Conservation (phyloP, 345 rosid species). For the Brassica rapa region DNA sequence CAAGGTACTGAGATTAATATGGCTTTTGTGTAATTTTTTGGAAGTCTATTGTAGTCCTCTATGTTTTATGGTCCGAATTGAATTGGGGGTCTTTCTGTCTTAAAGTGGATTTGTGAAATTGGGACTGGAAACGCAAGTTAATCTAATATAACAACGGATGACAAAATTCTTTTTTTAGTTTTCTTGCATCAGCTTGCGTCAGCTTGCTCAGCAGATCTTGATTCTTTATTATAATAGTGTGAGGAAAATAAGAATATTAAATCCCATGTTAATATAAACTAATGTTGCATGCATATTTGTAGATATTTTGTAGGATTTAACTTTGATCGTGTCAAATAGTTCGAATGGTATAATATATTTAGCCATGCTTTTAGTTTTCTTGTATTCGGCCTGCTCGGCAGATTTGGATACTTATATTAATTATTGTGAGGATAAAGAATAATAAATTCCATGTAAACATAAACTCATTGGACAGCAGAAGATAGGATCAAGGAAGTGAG, state of each 20-base stretch:
- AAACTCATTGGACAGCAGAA: constrained; percentile 34
- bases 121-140: too few species aligned
- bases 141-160: too few species aligned
- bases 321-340: constrained; percentile 10
- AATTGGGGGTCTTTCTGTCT: too few species aligned
- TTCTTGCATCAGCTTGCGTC: too few species aligned
- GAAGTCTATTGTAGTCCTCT: too few species aligned
- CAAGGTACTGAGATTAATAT: too few species aligned
- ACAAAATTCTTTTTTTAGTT: too few species aligned
- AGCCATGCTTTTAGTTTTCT: background rate
- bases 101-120: too few species aligned
- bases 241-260: background rate
- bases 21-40: too few species aligned
- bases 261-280: constrained; percentile 14
- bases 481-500: constrained; percentile 33
- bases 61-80: too few species aligned
- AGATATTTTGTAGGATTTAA: constrained; percentile 1
- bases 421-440: background rate
- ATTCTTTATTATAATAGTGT: background rate
- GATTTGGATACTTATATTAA: background rate
- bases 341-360: background rate
- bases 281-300: constrained; percentile 17
- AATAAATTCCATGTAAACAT: constrained; percentile 16
- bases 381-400: constrained; percentile 7
- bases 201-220: too few species aligned